Evolutionary conservation across 2,329 filamentous ascomycete genomes (phyloP), one percentile per base, ranked within the genome.

Genomic region (Chrysoporthe austroafricana): DNA sequence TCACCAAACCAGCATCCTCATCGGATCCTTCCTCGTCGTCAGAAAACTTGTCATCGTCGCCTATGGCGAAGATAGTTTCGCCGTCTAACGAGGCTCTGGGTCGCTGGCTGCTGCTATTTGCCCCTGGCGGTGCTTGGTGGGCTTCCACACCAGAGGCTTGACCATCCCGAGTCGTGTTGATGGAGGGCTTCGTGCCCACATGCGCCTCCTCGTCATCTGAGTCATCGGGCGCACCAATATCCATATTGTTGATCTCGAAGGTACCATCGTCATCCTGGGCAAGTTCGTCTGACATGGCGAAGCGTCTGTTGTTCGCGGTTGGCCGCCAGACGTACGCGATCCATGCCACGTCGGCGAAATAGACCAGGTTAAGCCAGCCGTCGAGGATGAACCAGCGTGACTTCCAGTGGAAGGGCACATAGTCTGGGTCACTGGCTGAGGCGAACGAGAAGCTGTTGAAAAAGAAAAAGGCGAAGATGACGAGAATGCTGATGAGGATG

Each of bases 271-370:
- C 96, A 74, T 99, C 96, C 86, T 70, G 68, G 2, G 96, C 95
- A 76, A 99, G 91, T 87, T 99, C 96, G 76, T 99, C 96, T 81
- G 93, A 97, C 96, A 99, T 99, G 70, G 96, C 96, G 75, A 99
- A 99, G 67, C 96, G 89, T 73, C 94, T 88, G 81, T 99, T 99
- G 81, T 99, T 98, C 63, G 92, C 94, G 32, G 95, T 98, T 7
- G 96, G 96, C 60, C 96, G 87, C 96, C 96, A 99, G 64, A 99
- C 85, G 78, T 98, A 99, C 32, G 96, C 94, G 72, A 99, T 88
- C 80, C 95, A 97, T 65, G 89, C 90, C 36, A 99, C 93, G 75
- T 99, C 95, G 69, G 92, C 92, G 71, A 99, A 88, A 80, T 98
- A 99, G 18, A 99, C 95, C 65, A 99, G 81, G 78, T 98, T 98